These are phyloP conservation scores for Fusarium foetens DNA, from an alignment of 2,329 filamentous ascomycete species.

Conservation along the genomic window DNA sequence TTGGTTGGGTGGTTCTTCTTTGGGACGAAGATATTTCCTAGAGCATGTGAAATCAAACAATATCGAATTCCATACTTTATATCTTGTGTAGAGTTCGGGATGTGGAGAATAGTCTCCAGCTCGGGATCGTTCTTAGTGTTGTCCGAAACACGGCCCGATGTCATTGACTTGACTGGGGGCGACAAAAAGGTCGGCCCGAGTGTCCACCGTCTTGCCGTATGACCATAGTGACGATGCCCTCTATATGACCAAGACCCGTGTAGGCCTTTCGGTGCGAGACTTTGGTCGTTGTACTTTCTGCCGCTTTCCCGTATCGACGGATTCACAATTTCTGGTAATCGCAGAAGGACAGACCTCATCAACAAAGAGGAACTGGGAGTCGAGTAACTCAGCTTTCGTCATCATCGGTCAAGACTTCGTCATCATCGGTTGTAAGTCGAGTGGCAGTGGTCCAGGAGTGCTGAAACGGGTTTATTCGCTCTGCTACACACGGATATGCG, in stretches of 20 bases:
- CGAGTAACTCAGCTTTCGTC: too few relatives aligned
- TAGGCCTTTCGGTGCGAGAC: neutral
- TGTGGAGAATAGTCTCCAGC: neutral
- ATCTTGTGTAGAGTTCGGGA: neutral
- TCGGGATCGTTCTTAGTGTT: neutral
- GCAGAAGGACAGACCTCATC: neutral
- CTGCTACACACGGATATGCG: neutral
- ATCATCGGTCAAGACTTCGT: neutral
- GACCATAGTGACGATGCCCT: neutral
- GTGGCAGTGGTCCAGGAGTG: neutral
- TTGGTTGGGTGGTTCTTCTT: too few relatives aligned
- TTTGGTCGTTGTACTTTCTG: neutral
- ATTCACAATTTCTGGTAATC: neutral
- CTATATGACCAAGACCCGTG: neutral
- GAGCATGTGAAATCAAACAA: neutral
- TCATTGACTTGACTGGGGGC: neutral
- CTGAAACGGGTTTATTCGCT: neutral
- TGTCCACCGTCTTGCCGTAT: too few relatives aligned
- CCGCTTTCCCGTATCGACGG: neutral
- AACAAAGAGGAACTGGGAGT: neutral
- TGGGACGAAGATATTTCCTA: fast-evolving
- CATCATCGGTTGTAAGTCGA: too few relatives aligned
- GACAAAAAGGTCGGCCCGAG: neutral
- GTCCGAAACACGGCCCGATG: neutral
- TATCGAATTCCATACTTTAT: neutral